These are phyloP conservation scores for Chrysanthemum lavandulifolium DNA, from an alignment of 129 eudicot species.

Conservation along the genomic window DNA sequence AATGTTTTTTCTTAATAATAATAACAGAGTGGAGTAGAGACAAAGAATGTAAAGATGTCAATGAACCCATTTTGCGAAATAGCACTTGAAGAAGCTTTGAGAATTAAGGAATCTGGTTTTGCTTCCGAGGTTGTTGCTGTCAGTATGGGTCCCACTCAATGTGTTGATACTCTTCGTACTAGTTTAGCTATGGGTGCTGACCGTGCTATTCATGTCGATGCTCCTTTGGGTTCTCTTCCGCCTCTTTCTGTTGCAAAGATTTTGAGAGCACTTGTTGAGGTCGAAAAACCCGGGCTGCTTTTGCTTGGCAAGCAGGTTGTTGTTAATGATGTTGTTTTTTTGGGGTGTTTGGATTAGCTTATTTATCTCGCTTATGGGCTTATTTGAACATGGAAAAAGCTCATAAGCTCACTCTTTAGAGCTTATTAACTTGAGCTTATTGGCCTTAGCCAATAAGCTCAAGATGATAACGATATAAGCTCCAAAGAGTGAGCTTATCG, in stretches of 20 bases:
- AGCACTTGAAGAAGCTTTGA: constrained; percentile 82
- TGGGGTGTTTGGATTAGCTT: too few relatives aligned
- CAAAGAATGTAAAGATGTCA: constrained; percentile 94
- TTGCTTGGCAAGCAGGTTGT: constrained; percentile 86
- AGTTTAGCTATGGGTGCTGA: constrained; percentile 98
- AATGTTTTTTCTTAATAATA: not conserved
- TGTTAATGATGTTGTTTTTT: not conserved
- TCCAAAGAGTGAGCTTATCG: too few relatives aligned
- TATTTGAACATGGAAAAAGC: too few relatives aligned
- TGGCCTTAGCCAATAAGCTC: too few relatives aligned
- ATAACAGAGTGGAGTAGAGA: constrained; percentile 79
- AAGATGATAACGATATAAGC: too few relatives aligned
- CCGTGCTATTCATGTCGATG: constrained; percentile 91
- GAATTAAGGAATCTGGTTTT: constrained; percentile 60
- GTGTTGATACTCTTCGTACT: constrained; percentile 83
- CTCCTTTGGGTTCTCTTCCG: constrained; percentile 25
- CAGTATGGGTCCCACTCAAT: constrained; percentile 71
- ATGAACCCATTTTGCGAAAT: constrained; percentile 98
- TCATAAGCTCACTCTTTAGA: too few relatives aligned
- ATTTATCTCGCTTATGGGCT: too few relatives aligned
- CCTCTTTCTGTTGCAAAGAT: constrained; percentile 82
- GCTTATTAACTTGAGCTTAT: too few relatives aligned
- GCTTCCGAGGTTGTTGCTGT: constrained; percentile 93
- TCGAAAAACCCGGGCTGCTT: constrained; percentile 66
- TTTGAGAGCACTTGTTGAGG: constrained; percentile 74